phyloP scores from a whole-genome alignment of 257 asterid genomes.

The Nicotiana otophora region DNA sequence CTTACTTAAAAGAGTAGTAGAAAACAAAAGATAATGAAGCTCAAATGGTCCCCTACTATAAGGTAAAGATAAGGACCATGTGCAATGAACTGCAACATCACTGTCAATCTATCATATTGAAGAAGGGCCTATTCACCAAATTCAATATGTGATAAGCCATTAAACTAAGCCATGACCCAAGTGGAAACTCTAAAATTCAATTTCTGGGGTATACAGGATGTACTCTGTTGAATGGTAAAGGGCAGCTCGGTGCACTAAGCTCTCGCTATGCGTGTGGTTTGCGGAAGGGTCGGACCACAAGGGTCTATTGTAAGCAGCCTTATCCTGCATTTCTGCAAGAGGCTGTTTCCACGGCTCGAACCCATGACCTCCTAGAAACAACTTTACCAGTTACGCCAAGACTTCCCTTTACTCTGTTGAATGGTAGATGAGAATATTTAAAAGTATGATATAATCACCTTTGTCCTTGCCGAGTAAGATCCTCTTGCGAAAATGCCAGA shows the following conservation, averaged over 20 bases:
- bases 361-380: no score
- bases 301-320: no score
- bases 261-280: no score
- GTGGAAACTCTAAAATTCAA: neutral
- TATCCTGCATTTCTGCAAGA: no score
- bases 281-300: no score
- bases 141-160: neutral
- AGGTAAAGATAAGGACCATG: neutral
- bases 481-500: conserved; percentile 93
- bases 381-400: no score
- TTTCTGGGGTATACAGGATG: neutral
- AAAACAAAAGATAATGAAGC: neutral
- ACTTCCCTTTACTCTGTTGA: neutral
- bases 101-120: neutral
- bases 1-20: neutral
- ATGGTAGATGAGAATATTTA: neutral
- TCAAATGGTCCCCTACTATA: conserved; percentile 4
- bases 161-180: neutral
- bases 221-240: neutral
- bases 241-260: no score
- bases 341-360: no score
- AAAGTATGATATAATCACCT: conserved; percentile 35
- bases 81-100: neutral
- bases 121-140: neutral
- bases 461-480: conserved; percentile 81